Evolutionary conservation across 202 grass and related monocot genomes (phyloP), one percentile per base, ranked within the genome.

Genomic region (Alloteropsis angusta): DNA sequence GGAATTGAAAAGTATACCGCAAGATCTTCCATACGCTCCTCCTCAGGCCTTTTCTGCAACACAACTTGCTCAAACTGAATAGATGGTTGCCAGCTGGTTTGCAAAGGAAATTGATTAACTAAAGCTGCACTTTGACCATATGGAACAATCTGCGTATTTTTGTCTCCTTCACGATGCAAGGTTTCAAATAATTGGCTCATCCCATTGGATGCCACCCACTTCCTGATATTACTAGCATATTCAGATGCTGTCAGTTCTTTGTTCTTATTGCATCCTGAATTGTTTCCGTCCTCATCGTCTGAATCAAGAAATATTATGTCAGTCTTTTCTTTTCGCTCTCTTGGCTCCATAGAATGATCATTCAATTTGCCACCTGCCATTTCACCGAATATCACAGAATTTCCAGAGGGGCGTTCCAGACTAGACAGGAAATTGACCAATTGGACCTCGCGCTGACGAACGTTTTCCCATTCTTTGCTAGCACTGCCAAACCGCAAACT

Each of bases 251-350:
- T 52, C 59, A 73, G 26, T 35, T 71, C 42, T 52, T 81, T 39
- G 17, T 72, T 89, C 26, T 83, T 55, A 60, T 63, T 47, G 59
- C 36, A 75, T 45, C 16, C 67, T 75, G 19, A 43, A 43, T 48
- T 61, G 42, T 68, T 84, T 83, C 37, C 90, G 76, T 89, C 89
- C 58, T 99, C 96, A 79, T 99, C 90, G 73, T 99, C 96, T 34
- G 96, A 99, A 88, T 97, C 90, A 56, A 91, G 30, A 61, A 89
- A 60, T 84, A 99, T 91, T 76, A 96, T 37, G 30, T 65, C 19
- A 62, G 32, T 8, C 16, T 18, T 71, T 13, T 81, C 48, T 39
- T 81, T 87, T 53, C 60, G 78, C 50, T 90, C 80, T 49, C 19
- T 76, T 73, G 83, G 58, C 34, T 82, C 39, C 35, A 66, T 22